Conservation (phyloP, 208 protist genomes). For the Leishmania braziliensis region DNA sequence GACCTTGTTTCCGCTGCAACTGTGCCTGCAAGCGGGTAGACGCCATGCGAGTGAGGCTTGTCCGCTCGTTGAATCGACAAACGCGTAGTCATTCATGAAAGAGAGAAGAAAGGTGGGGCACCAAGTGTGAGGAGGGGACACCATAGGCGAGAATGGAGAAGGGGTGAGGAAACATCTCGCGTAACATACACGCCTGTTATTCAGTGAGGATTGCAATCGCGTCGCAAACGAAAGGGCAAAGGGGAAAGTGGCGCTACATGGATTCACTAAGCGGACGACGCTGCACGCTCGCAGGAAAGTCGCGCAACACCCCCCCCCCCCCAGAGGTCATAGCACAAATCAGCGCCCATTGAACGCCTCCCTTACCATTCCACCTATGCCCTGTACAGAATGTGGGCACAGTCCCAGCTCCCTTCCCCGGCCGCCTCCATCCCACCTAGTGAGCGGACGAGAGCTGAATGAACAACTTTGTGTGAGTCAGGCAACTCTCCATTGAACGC, state of each 20-base stretch:
- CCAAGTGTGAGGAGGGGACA: neutral
- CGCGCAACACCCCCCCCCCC: neutral
- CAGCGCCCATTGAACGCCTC: neutral
- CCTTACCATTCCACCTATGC: neutral
- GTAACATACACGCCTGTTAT: neutral
- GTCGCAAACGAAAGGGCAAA: neutral
- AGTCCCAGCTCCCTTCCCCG: neutral
- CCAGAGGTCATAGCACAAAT: neutral
- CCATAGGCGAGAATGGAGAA: neutral
- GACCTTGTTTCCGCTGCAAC: slow-evolving; percentile 2
- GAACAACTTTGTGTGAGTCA: neutral
- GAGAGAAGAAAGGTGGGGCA: neutral
- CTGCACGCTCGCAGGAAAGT: neutral
- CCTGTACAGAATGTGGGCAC: neutral
- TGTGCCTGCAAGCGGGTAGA: neutral
- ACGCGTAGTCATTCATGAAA: neutral
- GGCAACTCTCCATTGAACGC: neutral
- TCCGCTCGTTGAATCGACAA: neutral
- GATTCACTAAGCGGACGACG: neutral
- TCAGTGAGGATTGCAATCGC: neutral
- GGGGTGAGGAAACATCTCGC: neutral
- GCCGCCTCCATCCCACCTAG: neutral
- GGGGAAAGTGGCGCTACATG: neutral
- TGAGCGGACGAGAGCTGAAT: neutral
- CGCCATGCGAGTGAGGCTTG: neutral